Base-by-base conservation (phyloP, 768 basidiomycete genomes). In the Phlebiopsis flavidoalba region DNA sequence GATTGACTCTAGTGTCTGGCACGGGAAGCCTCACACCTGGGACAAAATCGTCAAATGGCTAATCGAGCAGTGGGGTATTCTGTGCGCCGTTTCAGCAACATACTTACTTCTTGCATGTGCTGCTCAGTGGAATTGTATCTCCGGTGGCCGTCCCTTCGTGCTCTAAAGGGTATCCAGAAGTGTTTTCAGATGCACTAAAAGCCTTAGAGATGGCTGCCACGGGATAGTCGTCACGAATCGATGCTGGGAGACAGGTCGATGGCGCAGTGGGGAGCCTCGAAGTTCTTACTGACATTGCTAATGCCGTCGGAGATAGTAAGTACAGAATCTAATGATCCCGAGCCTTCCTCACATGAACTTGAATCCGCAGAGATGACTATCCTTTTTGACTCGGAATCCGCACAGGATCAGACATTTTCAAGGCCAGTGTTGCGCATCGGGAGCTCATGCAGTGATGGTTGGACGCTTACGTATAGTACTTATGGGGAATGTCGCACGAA, bases 141-240 rank as follows among this genome's bases (percentile, higher is more conserved):
- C 79, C 0, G 67, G 70, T n/a, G 77, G 77, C 5, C 71, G 80
- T 8, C 81, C 83, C 4, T 80, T 84, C 68, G 73, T 83, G 14
- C 63, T n/a, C n/a, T 84, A 58, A 85, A 85, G 70, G 83, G 83
- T 53, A 80, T 83, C 43, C 80, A 83, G 66, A 73, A 67, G n/a
- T 61, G 76, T 71, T 5, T n/a, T 74, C 72, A 10, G 82, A 84
- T 62, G 82, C 83, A 0, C 63, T 70, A n/a, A 79, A 74, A 63
- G 81, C 80, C 5, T 69, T 75, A 15, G 74, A 79, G 17, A 57
- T 12, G 82, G 82, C 0, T 79, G 79, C 64, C 79, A 80, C 56
- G 81, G 82, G 6, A 80, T 83, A 53, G 79, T 84, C n/a, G 81
- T 82, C 11, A 80, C 79, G 19, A 83, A 82, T 63, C 81, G n/a